Base-by-base conservation (phyloP, 176 grass and related monocot genomes). In the Ensete glaucum region DNA sequence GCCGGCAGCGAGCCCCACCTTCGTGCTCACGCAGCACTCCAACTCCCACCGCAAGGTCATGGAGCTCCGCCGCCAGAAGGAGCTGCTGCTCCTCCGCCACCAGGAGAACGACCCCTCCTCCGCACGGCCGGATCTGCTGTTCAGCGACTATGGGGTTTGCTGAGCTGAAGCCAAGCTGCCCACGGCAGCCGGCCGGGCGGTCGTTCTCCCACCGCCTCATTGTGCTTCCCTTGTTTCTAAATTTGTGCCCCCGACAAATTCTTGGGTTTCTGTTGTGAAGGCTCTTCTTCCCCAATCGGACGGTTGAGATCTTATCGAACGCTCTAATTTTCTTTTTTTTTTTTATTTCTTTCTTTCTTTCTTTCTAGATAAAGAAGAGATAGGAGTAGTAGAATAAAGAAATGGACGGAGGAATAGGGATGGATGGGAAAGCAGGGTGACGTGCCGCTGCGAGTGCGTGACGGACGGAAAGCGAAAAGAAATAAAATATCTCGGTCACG, bases 11-110 rank as follows among this genome's bases (percentile, higher is more conserved):
- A 99, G 96, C 86, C 96, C 96, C 23, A 99, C 96, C 2, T 99
- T 95, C 81, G 66, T 99, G 60, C 88, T 99, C 15, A 99, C 96
- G 9, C 96, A 99, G 86, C 96, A 99, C 85, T 99, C 96, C 70
- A 99, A 99, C 83, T 99, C 96, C 48, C 96, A 99, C 88, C 96
- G 96, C 88, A 99, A 99, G 88, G 96, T 99, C 54, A 82, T 99
- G 76, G 96, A 99, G 88, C 88, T 99, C 69, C 88, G 96, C 63
- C 96, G 96, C 58, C 96, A 99, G 85, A 99, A 95, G 85, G 91
- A 99, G 73, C 19, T 99, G 73, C 29, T 95, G 73, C 11, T 86
- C 65, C 54, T 86, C 57, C 88, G 79, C 73, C 90, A 93, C 60
- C 90, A 86, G 1, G 83, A 93, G 20, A 76, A 80, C 24, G 69